phyloP scores from a whole-genome alignment of 805 yeast species.

The Ogataea nakhonphanomensis region DNA sequence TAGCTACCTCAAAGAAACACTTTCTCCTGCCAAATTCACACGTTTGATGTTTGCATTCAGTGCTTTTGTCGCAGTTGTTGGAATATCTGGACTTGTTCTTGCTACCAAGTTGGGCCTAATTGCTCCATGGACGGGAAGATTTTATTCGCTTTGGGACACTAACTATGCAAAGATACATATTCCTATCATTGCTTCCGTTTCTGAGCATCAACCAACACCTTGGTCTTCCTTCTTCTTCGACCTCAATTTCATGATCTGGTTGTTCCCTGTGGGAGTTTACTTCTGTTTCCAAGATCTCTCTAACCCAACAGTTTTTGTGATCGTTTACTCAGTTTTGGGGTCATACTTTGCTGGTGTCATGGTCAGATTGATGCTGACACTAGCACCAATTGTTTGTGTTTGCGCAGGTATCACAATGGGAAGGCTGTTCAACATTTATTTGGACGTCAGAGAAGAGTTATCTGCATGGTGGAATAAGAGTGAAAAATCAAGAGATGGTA shows the following conservation, averaged over 20 bases:
- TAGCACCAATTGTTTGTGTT: conserved; percentile 95
- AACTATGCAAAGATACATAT: conserved; percentile 96
- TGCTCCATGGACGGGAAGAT: conserved; percentile 99
- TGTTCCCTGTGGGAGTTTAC: conserved; percentile 97
- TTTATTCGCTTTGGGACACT: conserved; percentile 98
- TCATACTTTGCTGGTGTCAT: conserved; percentile 98
- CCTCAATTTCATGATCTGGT: conserved; percentile 88
- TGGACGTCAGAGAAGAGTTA: conserved; percentile 46
- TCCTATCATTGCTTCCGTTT: conserved; percentile 97
- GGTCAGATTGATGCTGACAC: conserved; percentile 95
- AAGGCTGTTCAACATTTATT: conserved; percentile 75
- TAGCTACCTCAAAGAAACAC: conserved; percentile 69
- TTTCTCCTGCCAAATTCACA: conserved; percentile 71
- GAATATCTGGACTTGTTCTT: conserved; percentile 66
- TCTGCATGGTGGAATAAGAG: conserved; percentile 8
- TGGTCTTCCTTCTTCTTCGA: conserved; percentile 99
- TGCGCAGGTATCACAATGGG: conserved; percentile 87
- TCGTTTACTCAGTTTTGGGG: conserved; percentile 88
- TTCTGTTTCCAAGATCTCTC: conserved; percentile 83
- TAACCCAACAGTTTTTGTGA: conserved; percentile 89
- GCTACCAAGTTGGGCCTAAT: conserved; percentile 89
- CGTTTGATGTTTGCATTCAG: conserved; percentile 62
- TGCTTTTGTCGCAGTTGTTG: conserved; percentile 52
- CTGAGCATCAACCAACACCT: conserved; percentile 99
- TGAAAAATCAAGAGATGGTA: conserved; percentile 8